Evolutionary conservation across 129 eudicot genomes (phyloP), one percentile per base, ranked within the genome.

Genomic region (Sambucus nigra): DNA sequence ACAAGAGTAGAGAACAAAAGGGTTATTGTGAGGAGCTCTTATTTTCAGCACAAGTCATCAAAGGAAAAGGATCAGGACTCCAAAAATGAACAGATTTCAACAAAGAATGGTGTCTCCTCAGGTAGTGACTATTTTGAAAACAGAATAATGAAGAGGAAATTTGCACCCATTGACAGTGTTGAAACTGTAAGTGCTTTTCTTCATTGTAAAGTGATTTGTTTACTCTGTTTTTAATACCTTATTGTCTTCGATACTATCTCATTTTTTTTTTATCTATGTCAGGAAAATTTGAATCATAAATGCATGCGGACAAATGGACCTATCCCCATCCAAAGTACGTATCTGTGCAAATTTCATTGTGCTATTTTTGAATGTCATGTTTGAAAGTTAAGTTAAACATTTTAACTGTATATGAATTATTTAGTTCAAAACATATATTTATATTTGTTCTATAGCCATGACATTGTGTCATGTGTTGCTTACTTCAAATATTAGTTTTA

Each of bases 111-210:
- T 18, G 47, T 51, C 42, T 24, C 40, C 52, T 1, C 22, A 26
- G n/a, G 42, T 19, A 22, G 35, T 51, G 29, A 21, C 57, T 27
- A 51, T 45, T 24, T 27, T 33, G 72, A 74, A 68, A 50, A 60
- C 53, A 25, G 66, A 54, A 22, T 33, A 23, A 60, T 57, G 63
- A 84, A 80, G 84, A 72, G 94, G 52, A 88, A 88, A 64, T 41
- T 69, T 46, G 54, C 77, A 25, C 14, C 61, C 9, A 59, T 50
- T 11, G 73, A 75, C 12, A 25, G 15, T 65, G 52, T 22, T 63
- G 61, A 68, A 23, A 69, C 52, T 5, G 96, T 79, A 82, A 68
- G 82, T 62, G 18, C 4, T 47, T 51, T 16, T 28, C 45, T 52
- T 23, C 26, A 47, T 42, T 24, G 41, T 55, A 53, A 19, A 21